Percentiles rank a stretch among this genome's conserved stretches.
These are phyloP conservation scores for Naganishia liquefaciens DNA, from an alignment of 1,284 basidiomycete genomes.

Conservation along the genomic window DNA sequence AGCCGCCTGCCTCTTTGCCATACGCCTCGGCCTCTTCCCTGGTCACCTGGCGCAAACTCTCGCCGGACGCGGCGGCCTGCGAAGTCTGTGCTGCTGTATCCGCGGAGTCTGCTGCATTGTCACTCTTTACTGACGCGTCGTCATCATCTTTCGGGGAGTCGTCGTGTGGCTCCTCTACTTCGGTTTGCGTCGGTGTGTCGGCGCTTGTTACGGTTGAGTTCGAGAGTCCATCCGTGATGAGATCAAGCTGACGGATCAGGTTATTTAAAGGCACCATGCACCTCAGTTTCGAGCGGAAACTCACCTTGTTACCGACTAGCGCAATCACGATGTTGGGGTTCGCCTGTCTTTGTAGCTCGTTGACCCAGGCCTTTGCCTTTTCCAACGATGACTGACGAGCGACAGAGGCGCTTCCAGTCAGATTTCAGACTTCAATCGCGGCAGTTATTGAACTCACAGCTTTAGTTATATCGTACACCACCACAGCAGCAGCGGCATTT, in stretches of 20 bases:
- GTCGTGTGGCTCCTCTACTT: conserved; percentile 54
- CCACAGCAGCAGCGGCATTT: conserved; percentile 91
- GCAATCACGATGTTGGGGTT: conserved; percentile 99
- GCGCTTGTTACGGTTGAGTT: conserved; percentile 36
- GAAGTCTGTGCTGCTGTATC: conserved; percentile 44
- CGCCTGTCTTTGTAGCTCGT: conserved; percentile 97
- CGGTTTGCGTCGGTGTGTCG: conserved; percentile 59
- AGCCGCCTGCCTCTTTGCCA: conserved; percentile 77
- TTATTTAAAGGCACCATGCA: too few relatives aligned
- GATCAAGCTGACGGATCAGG: conserved; percentile 62
- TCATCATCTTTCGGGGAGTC: conserved; percentile 77
- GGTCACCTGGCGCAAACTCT: conserved; percentile 80
- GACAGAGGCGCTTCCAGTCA: neutral
- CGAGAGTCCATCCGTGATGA: conserved; percentile 68
- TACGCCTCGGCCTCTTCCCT: conserved; percentile 95
- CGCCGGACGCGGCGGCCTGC: conserved; percentile 57
- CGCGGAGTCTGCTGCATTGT: conserved; percentile 74
- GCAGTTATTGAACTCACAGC: conserved; percentile 41
- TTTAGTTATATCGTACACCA: conserved; percentile 94
- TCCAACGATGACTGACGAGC: conserved; percentile 82
- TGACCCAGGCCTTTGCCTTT: conserved; percentile 99
- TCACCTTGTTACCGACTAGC: conserved; percentile 85
- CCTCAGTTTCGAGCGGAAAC: conserved; percentile 27
- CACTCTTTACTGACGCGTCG: conserved; percentile 57
- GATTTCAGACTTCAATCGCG: neutral